Base-by-base conservation (phyloP, 176 grass and related monocot genomes). In the Triticum dicoccoides region DNA sequence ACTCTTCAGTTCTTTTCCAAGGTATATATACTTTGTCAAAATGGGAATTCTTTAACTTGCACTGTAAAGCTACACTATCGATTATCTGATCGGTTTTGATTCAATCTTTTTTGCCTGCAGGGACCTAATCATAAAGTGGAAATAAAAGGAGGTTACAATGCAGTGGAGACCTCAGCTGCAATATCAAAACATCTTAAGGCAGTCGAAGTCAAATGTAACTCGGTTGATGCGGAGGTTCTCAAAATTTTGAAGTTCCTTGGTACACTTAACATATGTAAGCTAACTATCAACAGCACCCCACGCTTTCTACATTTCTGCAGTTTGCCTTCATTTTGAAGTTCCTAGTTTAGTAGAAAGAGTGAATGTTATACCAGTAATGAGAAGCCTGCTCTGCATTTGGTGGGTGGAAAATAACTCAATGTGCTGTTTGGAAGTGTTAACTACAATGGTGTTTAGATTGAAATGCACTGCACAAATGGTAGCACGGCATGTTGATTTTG, bases 241-340 rank as follows among this genome's bases (percentile, higher is more conserved):
- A 29, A 78, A 54, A 65, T 68, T 77, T 77, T 52, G 32, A 39
- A 68, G 44, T 85, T 66, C 13, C 30, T 68, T n/a, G 34, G 73
- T 25, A 56, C 83, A 66, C 33, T 85, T 65, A 77, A 67, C 45
- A 56, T 85, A 56, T 34, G 69, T 85, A 85, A 77, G 83, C 30
- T 29, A 65, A 49, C 59, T 76, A 75, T 25, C 30, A 34, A 54
- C 29, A 52, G 27, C 38, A 27, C 59, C 24, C 13, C 44, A 5
- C 11, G 9, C 6, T 34, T 34, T 65, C 3, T 24, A 76, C 34
- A 23, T 84, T 35, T 66, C 29, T 35, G 4, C 70, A 82, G 23
- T 82, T 79, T 78, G 42, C 73, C 20, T 39, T 79, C 35, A 49
- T 79, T 15, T 79, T 41, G 13, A 25, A 74, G 38, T 12, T 47